Conservation (phyloP, 2,329 filamentous ascomycete genomes). For the Pseudogymnoascus sp. region DNA sequence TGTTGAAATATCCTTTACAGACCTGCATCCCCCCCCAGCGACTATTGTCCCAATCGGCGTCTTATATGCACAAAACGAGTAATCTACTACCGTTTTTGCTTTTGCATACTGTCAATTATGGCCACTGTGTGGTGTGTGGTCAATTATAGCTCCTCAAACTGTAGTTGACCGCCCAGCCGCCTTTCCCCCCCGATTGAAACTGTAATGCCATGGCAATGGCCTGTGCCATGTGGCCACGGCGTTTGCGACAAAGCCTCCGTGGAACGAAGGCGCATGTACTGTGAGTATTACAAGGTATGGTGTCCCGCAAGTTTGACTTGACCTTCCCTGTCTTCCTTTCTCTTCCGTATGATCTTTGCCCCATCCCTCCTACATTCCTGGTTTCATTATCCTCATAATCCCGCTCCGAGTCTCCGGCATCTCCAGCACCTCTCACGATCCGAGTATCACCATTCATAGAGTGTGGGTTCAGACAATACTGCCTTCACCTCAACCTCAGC, state of each 20-base stretch:
- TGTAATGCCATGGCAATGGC: neutral
- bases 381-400: constrained; percentile 1
- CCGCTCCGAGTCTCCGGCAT: neutral
- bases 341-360: neutral
- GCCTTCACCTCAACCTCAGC: neutral
- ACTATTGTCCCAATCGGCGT: constrained; percentile 5
- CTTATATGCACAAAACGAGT: constrained; percentile 7
- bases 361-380: neutral
- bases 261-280: neutral
- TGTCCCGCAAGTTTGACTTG: neutral
- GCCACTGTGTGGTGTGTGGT: neutral
- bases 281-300: neutral
- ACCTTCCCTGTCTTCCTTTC: constrained; percentile 2
- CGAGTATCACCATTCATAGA: neutral
- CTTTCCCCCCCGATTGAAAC: neutral
- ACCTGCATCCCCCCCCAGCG: neutral
- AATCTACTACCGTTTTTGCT: neutral
- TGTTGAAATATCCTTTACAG: neutral
- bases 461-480: neutral
- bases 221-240: constrained; percentile 2
- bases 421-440: neutral
- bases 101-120: neutral
- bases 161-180: neutral
- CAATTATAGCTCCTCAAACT: constrained; percentile 7
- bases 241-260: neutral